Percentiles rank a stretch among this genome's conserved stretches.
Evolutionary conservation across 768 basidiomycete species (phyloP).

Genomic region (Asterophora lycoperdoides): DNA sequence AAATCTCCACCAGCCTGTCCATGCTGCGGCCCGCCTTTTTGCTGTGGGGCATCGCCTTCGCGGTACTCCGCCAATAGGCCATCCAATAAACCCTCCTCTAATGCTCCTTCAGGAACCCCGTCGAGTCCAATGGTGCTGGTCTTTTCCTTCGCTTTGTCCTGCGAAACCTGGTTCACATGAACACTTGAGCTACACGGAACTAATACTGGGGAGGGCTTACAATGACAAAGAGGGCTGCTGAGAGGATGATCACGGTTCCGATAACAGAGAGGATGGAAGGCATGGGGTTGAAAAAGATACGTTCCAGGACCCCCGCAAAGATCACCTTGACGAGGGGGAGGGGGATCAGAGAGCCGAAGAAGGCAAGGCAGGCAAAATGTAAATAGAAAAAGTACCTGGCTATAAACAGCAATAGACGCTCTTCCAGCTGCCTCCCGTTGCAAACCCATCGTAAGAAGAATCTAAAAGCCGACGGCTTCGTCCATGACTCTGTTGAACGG

Average conservation of each 20-base stretch:
- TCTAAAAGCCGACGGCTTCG: slow-evolving; percentile 20
- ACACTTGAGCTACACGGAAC: background rate
- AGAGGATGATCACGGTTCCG: slow-evolving; percentile 63
- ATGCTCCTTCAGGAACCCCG: slow-evolving; percentile 3
- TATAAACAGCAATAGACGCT: slow-evolving; percentile 56
- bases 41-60: background rate
- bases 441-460: slow-evolving; percentile 53
- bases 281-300: slow-evolving; percentile 54
- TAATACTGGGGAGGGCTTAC: slow-evolving; percentile 32
- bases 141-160: slow-evolving; percentile 1
- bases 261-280: slow-evolving; percentile 57
- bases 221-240: slow-evolving; percentile 60
- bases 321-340: slow-evolving; percentile 42
- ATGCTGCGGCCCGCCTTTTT: background rate
- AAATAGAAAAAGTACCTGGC: slow-evolving; percentile 16
- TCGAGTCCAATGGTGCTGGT: slow-evolving; percentile 5
- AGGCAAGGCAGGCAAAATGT: background rate
- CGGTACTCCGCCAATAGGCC: slow-evolving; percentile 1
- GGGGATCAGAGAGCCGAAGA: background rate
- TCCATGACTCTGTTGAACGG: background rate
- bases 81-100: slow-evolving; percentile 13
- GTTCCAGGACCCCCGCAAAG: slow-evolving; percentile 64
- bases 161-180: slow-evolving; percentile 5
- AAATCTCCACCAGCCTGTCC: background rate
- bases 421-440: slow-evolving; percentile 44